Evolutionary conservation across 208 protist species (phyloP).

Genomic region (Acanthamoeba castellanii): DNA sequence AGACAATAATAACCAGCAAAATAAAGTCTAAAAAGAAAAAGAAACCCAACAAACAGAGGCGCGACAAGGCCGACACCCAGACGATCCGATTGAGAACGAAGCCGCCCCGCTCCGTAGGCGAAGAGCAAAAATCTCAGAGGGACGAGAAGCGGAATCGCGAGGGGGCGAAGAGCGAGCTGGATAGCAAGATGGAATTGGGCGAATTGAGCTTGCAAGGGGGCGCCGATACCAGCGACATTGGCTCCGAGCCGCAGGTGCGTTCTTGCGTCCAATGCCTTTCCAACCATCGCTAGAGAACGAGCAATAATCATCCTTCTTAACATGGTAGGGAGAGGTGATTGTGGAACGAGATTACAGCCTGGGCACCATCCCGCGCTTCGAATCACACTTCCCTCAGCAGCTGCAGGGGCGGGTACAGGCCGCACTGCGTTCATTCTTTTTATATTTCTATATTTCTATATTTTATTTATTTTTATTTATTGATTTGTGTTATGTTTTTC

Average conservation of each 20-base stretch:
- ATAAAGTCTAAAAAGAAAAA: not conserved
- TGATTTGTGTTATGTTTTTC: not conserved
- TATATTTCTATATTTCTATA: too few species aligned
- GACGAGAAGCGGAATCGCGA: not conserved
- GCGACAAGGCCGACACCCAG: not conserved
- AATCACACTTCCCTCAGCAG: not conserved
- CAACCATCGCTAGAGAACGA: not conserved
- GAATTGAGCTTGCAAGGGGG: not conserved
- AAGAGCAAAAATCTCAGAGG: not conserved
- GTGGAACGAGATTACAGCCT: slow-evolving; percentile 18
- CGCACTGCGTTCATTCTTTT: too few species aligned
- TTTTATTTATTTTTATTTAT: not conserved
- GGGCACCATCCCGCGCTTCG: slow-evolving; percentile 3
- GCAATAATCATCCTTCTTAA: not conserved
- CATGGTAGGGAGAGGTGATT: not conserved
- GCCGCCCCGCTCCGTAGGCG: not conserved
- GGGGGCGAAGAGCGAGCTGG: not conserved
- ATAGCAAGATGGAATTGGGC: slow-evolving; percentile 1
- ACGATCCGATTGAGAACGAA: not conserved
- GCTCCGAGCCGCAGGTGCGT: slow-evolving; percentile 4
- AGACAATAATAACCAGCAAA: not conserved
- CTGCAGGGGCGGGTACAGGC: not conserved
- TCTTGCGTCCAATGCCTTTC: not conserved
- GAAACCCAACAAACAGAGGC: too few species aligned
- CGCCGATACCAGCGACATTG: not conserved